Evolutionary conservation across 2,329 filamentous ascomycete genomes (phyloP).

Genomic region (Penicillium sumatraense): DNA sequence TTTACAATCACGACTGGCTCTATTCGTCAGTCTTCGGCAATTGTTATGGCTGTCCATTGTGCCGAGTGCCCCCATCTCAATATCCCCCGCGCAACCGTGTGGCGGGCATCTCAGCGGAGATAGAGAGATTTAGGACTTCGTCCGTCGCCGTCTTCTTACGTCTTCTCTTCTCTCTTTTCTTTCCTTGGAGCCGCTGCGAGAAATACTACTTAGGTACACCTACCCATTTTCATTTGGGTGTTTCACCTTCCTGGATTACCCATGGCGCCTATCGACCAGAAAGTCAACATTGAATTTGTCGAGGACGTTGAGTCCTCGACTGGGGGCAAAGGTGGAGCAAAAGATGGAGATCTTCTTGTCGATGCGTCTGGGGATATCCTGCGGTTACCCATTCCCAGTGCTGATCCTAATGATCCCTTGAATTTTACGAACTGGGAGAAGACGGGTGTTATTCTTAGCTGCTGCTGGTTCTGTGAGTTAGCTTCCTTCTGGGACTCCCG

Average conservation of each 20-base stretch:
- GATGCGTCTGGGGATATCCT: constrained; percentile 25
- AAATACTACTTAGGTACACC: not conserved
- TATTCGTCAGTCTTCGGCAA: not conserved
- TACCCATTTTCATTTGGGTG: not conserved
- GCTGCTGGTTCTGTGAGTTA: constrained; percentile 33
- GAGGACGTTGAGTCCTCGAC: constrained; percentile 18
- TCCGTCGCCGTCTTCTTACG: not conserved
- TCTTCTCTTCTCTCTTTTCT: not conserved
- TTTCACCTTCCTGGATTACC: not conserved
- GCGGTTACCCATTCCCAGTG: constrained; percentile 28
- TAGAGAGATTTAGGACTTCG: not conserved
- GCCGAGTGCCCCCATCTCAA: not conserved
- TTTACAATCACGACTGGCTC: not conserved
- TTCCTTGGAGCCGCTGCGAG: constrained; percentile 7
- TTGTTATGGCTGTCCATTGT: not conserved
- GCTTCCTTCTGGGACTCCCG: not conserved
- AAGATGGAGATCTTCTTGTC: constrained; percentile 15
- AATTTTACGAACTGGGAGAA: constrained; percentile 31
- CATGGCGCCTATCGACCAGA: constrained; percentile 12
- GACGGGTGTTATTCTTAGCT: constrained; percentile 28
- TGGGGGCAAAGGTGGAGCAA: not conserved
- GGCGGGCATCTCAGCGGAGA: not conserved
- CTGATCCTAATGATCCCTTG: constrained; percentile 32
- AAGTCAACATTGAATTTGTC: constrained; percentile 15
- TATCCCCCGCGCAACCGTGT: not conserved